A percentile compares a stretch with the other conserved stretches of the same genome.
Evolutionary conservation across 129 eudicot species (phyloP).

Genomic region (Escallonia rubra): DNA sequence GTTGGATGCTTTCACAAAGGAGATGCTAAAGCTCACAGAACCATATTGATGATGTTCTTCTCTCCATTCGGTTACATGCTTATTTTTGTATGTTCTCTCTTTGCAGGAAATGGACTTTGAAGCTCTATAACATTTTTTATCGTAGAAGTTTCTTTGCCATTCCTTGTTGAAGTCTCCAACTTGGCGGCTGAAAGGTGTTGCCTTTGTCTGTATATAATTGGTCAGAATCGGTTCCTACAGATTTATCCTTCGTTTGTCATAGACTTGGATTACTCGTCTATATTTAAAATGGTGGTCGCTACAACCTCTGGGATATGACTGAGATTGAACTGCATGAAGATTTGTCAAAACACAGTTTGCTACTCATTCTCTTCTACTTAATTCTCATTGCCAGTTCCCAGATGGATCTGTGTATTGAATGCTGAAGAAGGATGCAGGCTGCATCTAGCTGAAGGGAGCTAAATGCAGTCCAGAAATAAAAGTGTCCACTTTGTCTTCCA

Average conservation of each 20-base stretch:
- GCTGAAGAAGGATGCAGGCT: slow-evolving; percentile 1
- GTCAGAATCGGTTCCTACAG: background rate
- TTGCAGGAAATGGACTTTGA: slow-evolving; percentile 49
- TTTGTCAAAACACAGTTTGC: background rate
- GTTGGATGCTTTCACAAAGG: no score
- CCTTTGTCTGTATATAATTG: background rate
- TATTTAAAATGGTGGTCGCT: background rate
- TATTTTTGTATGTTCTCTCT: background rate
- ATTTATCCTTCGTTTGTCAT: background rate
- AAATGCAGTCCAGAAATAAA: background rate
- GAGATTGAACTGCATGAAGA: background rate
- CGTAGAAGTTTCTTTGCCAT: background rate
- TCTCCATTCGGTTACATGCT: no score
- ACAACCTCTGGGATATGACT: background rate
- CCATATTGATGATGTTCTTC: no score
- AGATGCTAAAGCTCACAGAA: no score
- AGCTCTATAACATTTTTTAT: slow-evolving; percentile 5
- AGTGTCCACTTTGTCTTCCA: no score
- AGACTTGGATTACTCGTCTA: background rate
- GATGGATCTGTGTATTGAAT: slow-evolving; percentile 1
- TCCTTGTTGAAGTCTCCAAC: no score
- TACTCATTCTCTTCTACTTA: background rate
- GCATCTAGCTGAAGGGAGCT: slow-evolving; percentile 1
- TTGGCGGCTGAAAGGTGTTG: no score
- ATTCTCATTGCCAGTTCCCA: background rate